Base-by-base conservation (phyloP, 176 grass and related monocot species). In the Alloteropsis semialata region DNA sequence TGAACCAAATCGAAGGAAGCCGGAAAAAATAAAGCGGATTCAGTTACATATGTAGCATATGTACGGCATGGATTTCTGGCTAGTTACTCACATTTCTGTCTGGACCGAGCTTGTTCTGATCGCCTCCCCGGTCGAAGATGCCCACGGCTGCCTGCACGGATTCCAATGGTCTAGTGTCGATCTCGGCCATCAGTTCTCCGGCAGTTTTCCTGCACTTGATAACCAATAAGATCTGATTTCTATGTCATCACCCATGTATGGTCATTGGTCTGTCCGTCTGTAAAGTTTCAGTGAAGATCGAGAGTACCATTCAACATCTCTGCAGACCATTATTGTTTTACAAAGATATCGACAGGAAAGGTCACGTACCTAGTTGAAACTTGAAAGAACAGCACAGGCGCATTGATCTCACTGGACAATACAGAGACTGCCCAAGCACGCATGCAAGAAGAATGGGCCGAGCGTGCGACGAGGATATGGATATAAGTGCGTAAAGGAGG, bases 81-180 rank as follows among this genome's bases (percentile, higher is more conserved):
- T 17, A 64, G 17, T 5, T 5, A 81, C 88, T 17, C 59, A 54
- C 73, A 69, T 85, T 82, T 57, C 48, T 64, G 38, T 79, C 59
- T 17, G 77, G 85, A 19, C 50, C 48, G 66, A 83, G 81, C 56
- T 59, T 87, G 71, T 17, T 90, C 19, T 71, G 88, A 5, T 82
- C 72, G 10, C 37, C 29, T 51, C 37, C 79, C 68, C 67, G 77
- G 67, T 88, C 85, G 76, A 90, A 90, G 29, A 80, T 48, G 14
- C 34, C 69, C 76, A 83, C 6, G 18, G 82, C 68, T 9, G 37
- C 39, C 54, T 80, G 82, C 56, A 83, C 82, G 0, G 88, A 88
- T 5, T 88, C 74, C 32, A 85, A 67, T 9, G 82, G 88, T 18
- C 86, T 88, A 1, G 78, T 76, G 82, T 88, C 82, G 24, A 88